Evolutionary conservation across 768 basidiomycete genomes (phyloP), one percentile per base, ranked within the genome.

Genomic region (Clitopilus hobsonii): DNA sequence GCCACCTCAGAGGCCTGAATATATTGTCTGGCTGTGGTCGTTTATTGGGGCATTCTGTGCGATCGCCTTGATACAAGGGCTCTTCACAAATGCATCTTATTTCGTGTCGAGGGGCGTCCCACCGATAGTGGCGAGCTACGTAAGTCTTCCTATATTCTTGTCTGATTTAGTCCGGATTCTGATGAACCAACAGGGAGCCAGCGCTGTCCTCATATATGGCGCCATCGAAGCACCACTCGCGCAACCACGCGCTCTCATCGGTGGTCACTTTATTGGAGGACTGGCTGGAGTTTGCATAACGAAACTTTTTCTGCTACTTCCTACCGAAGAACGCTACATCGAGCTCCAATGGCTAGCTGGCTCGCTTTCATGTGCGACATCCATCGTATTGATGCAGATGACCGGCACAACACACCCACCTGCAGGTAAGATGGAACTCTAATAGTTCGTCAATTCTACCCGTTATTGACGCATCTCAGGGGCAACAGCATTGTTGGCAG

Each of bases 131-230:
- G 75, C 77, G 18, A 76, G 74, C 57, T 82, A 74, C 64, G 80
- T 80, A 58, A 56, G 78, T 69, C 16, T 45, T 52, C 6, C 38
- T 36, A 25, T 53, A 22, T 8, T 54, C 14, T 14, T 51, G 11
- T 22, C 54, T 10, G 49, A 20, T 49, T 25, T 48, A 10, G 1
- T 16, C 10, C 22, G 38, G 10, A 26, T 13, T 7, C 26, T 27
- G 26, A 27, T 7, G 4, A 13, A 14, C 10, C 18, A 11, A 23
- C 16, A 83, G 83, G 82, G 78, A 20, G 81, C 81, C 22, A 77
- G 78, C 10, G 82, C 82, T 5, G 76, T 82, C 7, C 69, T 84
- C 41, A 73, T 80, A 26, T 83, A 81, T 55, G 81, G 79, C 16
- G 71, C 75, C 1, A 72, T 83, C 49, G 80, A 84, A 20, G 69